Evolutionary conservation across 768 basidiomycete genomes (phyloP).

Genomic region (Lentinula boryana): DNA sequence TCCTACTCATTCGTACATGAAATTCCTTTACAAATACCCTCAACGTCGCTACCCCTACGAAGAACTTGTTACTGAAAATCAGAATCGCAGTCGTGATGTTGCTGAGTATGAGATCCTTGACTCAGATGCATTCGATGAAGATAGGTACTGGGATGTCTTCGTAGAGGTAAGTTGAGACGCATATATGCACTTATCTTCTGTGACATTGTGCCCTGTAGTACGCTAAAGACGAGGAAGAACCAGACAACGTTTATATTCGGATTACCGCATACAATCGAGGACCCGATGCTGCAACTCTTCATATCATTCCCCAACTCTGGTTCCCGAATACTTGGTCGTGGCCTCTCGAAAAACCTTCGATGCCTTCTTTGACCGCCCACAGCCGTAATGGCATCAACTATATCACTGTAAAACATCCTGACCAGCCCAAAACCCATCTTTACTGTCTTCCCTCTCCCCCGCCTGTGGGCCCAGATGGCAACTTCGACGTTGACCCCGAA

Average conservation of each 20-base stretch:
- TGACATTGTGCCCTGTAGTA: constrained; percentile 47
- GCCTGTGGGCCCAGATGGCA: constrained; percentile 70
- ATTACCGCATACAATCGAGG: constrained; percentile 97
- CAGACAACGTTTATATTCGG: constrained; percentile 84
- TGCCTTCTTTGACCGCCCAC: constrained; percentile 56
- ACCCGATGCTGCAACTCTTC: constrained; percentile 88
- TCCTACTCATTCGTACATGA: constrained; percentile 99
- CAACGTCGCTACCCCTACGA: constrained; percentile 92
- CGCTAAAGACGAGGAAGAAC: constrained; percentile 92
- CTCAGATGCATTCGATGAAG: constrained; percentile 85
- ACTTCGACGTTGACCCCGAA: constrained; percentile 56
- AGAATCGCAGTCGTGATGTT: constrained; percentile 77
- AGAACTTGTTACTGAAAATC: constrained; percentile 81
- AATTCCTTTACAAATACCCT: constrained; percentile 98
- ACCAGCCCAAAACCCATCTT: constrained; percentile 70
- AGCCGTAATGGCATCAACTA: constrained; percentile 47
- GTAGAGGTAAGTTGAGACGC: constrained; percentile 65
- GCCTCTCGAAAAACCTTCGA: constrained; percentile 60
- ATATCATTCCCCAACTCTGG: constrained; percentile 93
- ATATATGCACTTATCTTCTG: not conserved
- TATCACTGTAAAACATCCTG: constrained; percentile 68
- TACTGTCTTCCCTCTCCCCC: constrained; percentile 92
- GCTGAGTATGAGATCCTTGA: constrained; percentile 92
- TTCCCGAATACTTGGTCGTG: constrained; percentile 99
- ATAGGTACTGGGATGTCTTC: constrained; percentile 98